A percentile compares a stretch with the other conserved stretches of the same genome.
These are phyloP conservation scores for Pseudocercospora macadamiae DNA, from an alignment of 2,329 filamentous ascomycete species.

Conservation along the genomic window DNA sequence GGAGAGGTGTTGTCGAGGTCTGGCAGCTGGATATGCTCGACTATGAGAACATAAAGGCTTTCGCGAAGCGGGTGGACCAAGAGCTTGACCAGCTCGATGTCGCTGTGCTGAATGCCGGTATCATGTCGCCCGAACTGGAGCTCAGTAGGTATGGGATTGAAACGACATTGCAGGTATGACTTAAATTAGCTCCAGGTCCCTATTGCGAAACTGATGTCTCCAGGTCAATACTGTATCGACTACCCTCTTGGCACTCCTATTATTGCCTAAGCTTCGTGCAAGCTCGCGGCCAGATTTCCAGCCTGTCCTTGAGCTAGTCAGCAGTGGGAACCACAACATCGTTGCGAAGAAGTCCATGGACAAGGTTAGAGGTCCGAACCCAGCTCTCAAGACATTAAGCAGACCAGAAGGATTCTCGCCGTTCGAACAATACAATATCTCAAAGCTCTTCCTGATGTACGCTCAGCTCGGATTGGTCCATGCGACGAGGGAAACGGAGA, in stretches of 20 bases:
- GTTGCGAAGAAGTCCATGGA: neutral
- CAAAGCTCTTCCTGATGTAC: neutral
- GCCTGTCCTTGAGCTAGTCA: neutral
- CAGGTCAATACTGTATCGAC: neutral
- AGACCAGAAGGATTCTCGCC: neutral
- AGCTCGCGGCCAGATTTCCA: neutral
- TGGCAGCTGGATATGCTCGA: constrained; percentile 50
- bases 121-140: constrained; percentile 34
- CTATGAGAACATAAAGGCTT: constrained; percentile 44
- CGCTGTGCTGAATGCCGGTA: constrained; percentile 45
- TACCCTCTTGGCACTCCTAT: neutral
- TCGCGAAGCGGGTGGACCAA: constrained; percentile 35
- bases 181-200: no score
- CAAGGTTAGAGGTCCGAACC: neutral
- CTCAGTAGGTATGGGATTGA: neutral
- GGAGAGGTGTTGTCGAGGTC: constrained; percentile 44
- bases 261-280: neutral
- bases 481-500: neutral
- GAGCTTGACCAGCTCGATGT: constrained; percentile 41
- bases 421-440: neutral
- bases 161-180: neutral
- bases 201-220: neutral
- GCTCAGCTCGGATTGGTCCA: neutral
- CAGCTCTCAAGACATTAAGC: neutral
- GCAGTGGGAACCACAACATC: neutral